Evolutionary conservation across 1,284 basidiomycete genomes (phyloP).

Genomic region (Mrakiaceae sp.): DNA sequence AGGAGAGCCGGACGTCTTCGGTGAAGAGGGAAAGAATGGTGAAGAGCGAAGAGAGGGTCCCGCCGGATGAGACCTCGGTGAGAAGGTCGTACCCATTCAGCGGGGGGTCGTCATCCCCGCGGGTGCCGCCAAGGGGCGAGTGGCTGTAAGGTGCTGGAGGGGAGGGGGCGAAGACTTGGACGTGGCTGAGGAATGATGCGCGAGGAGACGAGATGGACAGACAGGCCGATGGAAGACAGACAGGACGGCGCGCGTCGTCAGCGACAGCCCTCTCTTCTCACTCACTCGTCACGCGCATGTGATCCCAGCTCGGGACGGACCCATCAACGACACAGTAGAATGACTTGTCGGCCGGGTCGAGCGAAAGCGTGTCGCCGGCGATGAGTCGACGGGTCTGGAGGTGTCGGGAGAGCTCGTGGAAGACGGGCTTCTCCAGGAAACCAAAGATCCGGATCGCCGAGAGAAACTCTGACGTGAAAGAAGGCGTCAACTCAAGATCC

Average conservation of each 20-base stretch:
- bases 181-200: constrained; percentile 31
- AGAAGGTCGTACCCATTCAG: constrained; percentile 88
- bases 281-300: background rate
- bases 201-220: background rate
- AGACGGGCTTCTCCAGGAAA: constrained; percentile 88
- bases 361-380: constrained; percentile 78
- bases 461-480: constrained; percentile 52
- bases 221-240: background rate
- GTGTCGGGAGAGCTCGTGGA: constrained; percentile 87
- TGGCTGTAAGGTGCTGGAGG: constrained; percentile 2
- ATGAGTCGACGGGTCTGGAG: constrained; percentile 81
- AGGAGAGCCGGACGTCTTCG: constrained; percentile 88
- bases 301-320: constrained; percentile 31
- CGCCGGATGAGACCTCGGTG: constrained; percentile 88
- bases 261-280: background rate
- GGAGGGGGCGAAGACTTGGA: constrained; percentile 63
- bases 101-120: constrained; percentile 45
- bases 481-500: no score
- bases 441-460: constrained; percentile 90
- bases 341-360: constrained; percentile 73
- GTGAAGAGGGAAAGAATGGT: constrained; percentile 94
- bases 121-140: no score
- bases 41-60: constrained; percentile 88
- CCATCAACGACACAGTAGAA: constrained; percentile 96
- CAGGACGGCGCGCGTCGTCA: background rate